A percentile compares a stretch with the other conserved stretches of the same genome.
These are phyloP conservation scores for Phytopythium sindhum DNA, from an alignment of 352 stramenopile species.

Conservation along the genomic window DNA sequence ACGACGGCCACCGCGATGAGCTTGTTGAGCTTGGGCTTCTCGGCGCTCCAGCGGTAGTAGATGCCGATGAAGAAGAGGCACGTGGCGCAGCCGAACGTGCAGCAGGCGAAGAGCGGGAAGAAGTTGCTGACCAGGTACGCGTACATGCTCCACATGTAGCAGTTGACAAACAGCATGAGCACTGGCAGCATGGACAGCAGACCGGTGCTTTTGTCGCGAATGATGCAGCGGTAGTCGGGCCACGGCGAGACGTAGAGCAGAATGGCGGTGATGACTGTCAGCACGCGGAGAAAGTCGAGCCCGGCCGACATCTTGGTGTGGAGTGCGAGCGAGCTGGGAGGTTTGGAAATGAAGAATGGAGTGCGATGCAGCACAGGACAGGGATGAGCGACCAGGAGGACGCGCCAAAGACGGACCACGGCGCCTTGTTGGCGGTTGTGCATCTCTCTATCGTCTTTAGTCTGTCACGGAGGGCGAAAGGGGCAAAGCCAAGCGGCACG, in stretches of 20 bases:
- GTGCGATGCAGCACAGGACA: too few relatives aligned
- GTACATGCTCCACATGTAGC: constrained; percentile 45
- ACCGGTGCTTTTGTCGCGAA: constrained; percentile 28
- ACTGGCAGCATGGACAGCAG: constrained; percentile 32
- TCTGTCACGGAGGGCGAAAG: too few relatives aligned
- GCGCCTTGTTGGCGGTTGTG: too few relatives aligned
- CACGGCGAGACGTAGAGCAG: constrained; percentile 32
- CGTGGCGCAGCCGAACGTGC: constrained; percentile 26
- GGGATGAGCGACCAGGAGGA: too few relatives aligned
- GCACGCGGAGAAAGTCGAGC: constrained; percentile 24
- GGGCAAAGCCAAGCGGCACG: too few relatives aligned
- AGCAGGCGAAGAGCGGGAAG: constrained; percentile 41
- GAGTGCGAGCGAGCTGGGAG: not conserved
- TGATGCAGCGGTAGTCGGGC: constrained; percentile 2
- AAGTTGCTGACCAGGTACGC: constrained; percentile 35
- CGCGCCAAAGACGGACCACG: too few relatives aligned
- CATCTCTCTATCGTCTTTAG: too few relatives aligned
- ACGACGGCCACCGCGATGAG: constrained; percentile 19
- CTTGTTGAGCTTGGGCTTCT: constrained; percentile 18
- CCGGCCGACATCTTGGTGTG: constrained; percentile 24
- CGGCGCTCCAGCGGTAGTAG: constrained; percentile 35
- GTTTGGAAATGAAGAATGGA: not conserved
- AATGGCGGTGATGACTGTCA: constrained; percentile 31
- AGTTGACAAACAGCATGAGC: constrained; percentile 34
- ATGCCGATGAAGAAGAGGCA: constrained; percentile 34